phyloP scores from a whole-genome alignment of 139 green algal species.

The Chlorella vulgaris region DNA sequence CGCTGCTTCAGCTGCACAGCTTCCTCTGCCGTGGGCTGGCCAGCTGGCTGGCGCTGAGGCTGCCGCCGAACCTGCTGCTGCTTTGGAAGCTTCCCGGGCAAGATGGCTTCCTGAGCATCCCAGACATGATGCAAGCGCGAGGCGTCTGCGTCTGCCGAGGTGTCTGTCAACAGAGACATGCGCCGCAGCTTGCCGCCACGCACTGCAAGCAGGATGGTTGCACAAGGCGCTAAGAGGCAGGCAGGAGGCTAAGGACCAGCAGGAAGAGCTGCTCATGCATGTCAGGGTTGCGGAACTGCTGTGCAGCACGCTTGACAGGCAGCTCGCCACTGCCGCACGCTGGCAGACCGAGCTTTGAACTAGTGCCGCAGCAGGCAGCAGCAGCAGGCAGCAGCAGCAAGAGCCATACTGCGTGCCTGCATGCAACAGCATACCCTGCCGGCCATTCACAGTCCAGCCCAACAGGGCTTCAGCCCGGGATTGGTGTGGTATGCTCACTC shows the following conservation, averaged over 20 bases:
- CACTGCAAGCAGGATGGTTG: slow-evolving; percentile 11
- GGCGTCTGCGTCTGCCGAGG: background rate
- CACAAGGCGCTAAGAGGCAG: no score
- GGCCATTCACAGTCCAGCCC: no score
- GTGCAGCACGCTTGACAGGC: no score
- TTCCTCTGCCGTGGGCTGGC: background rate
- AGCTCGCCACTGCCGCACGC: background rate
- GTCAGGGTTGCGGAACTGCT: no score
- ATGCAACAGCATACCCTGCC: no score
- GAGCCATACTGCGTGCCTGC: no score
- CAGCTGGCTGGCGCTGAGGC: background rate
- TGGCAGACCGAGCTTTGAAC: no score
- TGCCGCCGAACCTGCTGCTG: slow-evolving; percentile 12
- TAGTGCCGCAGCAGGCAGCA: background rate
- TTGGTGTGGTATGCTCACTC: no score
- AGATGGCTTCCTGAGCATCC: no score
- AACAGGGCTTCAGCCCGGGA: no score
- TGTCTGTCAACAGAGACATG: background rate
- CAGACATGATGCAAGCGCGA: background rate
- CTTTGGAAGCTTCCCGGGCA: background rate
- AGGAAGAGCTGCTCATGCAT: no score
- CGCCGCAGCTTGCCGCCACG: slow-evolving; percentile 1
- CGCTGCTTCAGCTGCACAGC: background rate
- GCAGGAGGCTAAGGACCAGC: no score
- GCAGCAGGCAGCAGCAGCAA: background rate